Conservation (phyloP, 2,329 filamentous ascomycete species). For the Arthrobotrys sinensis region DNA sequence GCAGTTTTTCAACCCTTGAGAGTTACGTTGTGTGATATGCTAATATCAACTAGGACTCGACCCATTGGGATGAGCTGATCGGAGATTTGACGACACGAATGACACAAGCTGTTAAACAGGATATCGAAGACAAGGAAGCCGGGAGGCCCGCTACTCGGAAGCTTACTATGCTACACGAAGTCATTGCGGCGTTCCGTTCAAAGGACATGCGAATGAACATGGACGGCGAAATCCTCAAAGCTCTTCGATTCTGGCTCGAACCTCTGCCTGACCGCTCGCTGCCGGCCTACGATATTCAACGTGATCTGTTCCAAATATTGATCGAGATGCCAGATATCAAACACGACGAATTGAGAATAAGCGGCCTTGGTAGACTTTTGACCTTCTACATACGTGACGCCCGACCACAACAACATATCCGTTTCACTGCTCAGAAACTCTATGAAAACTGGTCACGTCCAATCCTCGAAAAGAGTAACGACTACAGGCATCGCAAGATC, state of each 20-base stretch:
- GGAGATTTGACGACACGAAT: constrained; percentile 89
- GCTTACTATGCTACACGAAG: constrained; percentile 91
- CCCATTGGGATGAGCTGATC: constrained; percentile 89
- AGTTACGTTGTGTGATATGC: not conserved
- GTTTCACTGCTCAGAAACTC: constrained; percentile 78
- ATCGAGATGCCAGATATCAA: constrained; percentile 82
- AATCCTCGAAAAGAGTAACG: constrained; percentile 92
- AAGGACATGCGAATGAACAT: constrained; percentile 84
- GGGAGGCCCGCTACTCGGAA: constrained; percentile 90
- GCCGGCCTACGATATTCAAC: constrained; percentile 97
- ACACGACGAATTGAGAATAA: constrained; percentile 90
- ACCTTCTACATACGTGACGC: constrained; percentile 98
- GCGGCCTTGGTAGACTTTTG: constrained; percentile 94
- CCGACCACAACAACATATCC: constrained; percentile 87
- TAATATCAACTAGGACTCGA: not conserved
- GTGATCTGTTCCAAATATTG: constrained; percentile 88
- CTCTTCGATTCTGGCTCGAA: constrained; percentile 97
- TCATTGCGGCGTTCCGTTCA: constrained; percentile 88
- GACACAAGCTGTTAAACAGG: constrained; percentile 88
- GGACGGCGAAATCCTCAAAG: constrained; percentile 93
- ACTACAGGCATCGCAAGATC: constrained; percentile 87
- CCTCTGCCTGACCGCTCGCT: constrained; percentile 88
- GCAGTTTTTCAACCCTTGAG: constrained; percentile 3
- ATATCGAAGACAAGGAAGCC: constrained; percentile 84
- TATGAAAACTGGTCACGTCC: constrained; percentile 96